Conservation (phyloP, 2,329 filamentous ascomycete species). For the Trichoderma gracile region DNA sequence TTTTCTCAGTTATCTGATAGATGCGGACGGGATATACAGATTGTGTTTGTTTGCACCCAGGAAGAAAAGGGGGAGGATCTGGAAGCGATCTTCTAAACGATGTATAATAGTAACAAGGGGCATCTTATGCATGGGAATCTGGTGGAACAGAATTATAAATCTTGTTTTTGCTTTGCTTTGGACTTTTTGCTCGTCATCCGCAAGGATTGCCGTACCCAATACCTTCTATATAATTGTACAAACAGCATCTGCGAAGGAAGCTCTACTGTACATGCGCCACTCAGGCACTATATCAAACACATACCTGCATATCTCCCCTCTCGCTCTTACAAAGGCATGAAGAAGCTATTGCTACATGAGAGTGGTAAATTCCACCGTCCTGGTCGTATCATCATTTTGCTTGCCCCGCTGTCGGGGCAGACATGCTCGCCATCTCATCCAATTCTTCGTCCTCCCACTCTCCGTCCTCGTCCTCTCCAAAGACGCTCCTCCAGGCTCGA, state of each 20-base stretch:
- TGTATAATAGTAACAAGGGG: constrained; percentile 24
- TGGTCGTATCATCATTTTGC: constrained; percentile 30
- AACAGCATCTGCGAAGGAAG: constrained; percentile 10
- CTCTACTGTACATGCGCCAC: constrained; percentile 20
- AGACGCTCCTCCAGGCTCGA: constrained; percentile 70
- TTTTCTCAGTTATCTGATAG: neutral
- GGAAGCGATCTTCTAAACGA: constrained; percentile 2
- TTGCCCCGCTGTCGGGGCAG: constrained; percentile 33
- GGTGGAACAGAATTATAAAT: constrained; percentile 15
- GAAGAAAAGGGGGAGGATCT: neutral
- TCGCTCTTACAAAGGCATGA: neutral
- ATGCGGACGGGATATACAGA: constrained; percentile 16
- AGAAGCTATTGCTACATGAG: constrained; percentile 15
- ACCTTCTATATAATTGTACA: constrained; percentile 23
- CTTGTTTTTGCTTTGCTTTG: neutral
- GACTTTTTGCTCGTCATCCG: neutral
- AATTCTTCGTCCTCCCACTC: constrained; percentile 60
- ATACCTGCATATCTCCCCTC: neutral
- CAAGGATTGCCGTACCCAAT: constrained; percentile 13
- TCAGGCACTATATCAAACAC: constrained; percentile 8
- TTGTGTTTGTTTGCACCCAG: constrained; percentile 1
- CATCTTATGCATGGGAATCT: neutral
- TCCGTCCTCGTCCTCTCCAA: constrained; percentile 56
- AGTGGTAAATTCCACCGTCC: constrained; percentile 16
- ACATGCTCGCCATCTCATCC: constrained; percentile 44